phyloP scores from a whole-genome alignment of 2,329 filamentous ascomycete species.

The Pyrenochaeta sp. region DNA sequence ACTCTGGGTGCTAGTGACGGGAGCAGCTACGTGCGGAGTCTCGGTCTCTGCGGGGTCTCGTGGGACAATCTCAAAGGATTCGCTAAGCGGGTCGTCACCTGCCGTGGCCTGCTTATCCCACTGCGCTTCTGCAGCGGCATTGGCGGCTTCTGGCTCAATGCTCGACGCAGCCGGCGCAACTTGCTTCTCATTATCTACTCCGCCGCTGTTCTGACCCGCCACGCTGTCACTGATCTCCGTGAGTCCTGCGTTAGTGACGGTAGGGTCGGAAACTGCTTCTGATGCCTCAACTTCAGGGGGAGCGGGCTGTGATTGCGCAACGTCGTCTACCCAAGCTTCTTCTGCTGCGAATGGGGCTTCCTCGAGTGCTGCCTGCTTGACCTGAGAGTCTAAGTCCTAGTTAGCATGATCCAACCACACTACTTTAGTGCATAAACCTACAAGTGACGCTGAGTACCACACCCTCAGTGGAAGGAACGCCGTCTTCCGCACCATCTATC shows the following conservation, averaged over 20 bases:
- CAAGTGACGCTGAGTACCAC: conserved; percentile 74
- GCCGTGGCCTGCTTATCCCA: conserved; percentile 67
- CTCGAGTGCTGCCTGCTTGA: conserved; percentile 61
- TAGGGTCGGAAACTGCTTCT: conserved; percentile 67
- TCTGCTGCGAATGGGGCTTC: conserved; percentile 64
- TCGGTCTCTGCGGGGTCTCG: conserved; percentile 79
- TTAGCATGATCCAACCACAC: conserved; percentile 15
- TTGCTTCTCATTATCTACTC: conserved; percentile 32
- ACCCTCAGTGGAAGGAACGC: conserved; percentile 70
- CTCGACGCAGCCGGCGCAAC: conserved; percentile 48
- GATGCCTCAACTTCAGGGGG: conserved; percentile 45
- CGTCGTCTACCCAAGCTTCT: conserved; percentile 59
- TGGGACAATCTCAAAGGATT: conserved; percentile 79
- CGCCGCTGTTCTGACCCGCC: conserved; percentile 40
- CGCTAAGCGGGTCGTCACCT: conserved; percentile 61
- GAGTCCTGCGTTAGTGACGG: conserved; percentile 70
- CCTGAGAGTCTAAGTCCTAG: conserved; percentile 60
- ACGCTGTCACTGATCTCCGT: conserved; percentile 67
- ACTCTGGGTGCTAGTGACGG: conserved; percentile 72
- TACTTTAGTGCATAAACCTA: conserved; percentile 55
- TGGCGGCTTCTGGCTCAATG: conserved; percentile 54
- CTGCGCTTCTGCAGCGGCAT: conserved; percentile 68
- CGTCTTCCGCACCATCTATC: conserved; percentile 74
- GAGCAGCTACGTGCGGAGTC: conserved; percentile 61
- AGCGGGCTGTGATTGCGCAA: conserved; percentile 54